Evolutionary conservation across 345 rosid species (phyloP), one percentile per base, ranked within the genome.

Genomic region (Boechera stricta): DNA sequence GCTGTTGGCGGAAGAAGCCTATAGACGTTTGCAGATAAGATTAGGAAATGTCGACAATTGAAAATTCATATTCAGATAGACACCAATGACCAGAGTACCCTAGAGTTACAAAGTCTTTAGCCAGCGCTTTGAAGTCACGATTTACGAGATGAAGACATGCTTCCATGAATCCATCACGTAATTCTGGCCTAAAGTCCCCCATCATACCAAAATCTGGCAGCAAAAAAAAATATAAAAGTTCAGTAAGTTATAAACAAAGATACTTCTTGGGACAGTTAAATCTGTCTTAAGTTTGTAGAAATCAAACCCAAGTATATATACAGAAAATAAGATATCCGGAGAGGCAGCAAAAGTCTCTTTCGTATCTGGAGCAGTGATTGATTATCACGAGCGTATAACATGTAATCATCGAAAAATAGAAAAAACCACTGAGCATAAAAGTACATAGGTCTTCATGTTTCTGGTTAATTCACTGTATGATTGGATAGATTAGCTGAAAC

Each of bases 131-230:
- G 87, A 85, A 94, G 82, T 94, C 96, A 67, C 96, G 96, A 76
- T 94, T 94, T 57, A 94, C 98, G 45, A 94, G 98, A 84, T 94
- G 96, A 67, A 94, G 93, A 83, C 98, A 94, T 68, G 98, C 98
- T 87, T 91, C 91, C 72, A 91, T 90, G 80, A 94, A 94, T 69
- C 94, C 96, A 71, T 87, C 90, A 24, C 96, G 97, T 76, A 91
- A 71, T 76, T 91, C 97, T 85, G 93, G 90, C 78, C 87, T 87
- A 82, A 94, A 94, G 76, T 94, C 96, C 76, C 98, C 96, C 97
- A 94, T 90, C 98, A 94, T 94, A 53, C 98, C 98, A 79, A 94
- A 94, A 91, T 94, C 97, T 94, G 90, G 63, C 13, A 73, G 70
- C 31, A 69, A 77, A 73, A 51, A 51, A 8, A 61, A 75, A 21